These are phyloP conservation scores for Myriosclerotinia scirpicola DNA, from an alignment of 2,329 filamentous ascomycete species.

Conservation along the genomic window DNA sequence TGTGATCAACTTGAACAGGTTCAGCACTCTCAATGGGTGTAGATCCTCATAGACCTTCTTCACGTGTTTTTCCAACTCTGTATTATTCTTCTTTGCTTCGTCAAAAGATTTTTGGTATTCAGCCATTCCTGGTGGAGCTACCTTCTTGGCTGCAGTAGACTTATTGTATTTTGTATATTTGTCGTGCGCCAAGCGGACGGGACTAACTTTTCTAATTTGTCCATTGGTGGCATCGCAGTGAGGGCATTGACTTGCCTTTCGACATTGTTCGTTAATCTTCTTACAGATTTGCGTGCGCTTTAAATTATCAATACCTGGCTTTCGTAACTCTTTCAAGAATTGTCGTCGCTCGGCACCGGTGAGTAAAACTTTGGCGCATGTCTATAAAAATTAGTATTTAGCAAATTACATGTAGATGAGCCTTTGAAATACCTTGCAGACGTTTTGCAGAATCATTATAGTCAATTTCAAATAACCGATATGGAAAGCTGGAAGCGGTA, in stretches of 20 bases:
- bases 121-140: conserved; percentile 76
- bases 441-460: conserved; percentile 87
- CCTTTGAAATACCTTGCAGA: conserved; percentile 68
- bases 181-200: conserved; percentile 93
- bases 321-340: conserved; percentile 77
- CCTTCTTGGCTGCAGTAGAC: conserved; percentile 83
- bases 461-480: conserved; percentile 95
- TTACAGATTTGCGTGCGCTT: conserved; percentile 82
- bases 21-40: conserved; percentile 83
- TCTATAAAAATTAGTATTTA: conserved; percentile 44
- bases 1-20: conserved; percentile 86
- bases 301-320: conserved; percentile 82
- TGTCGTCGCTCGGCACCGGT: conserved; percentile 74
- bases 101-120: conserved; percentile 84
- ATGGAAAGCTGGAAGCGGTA: conserved; percentile 90
- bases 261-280: conserved; percentile 83
- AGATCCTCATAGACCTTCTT: conserved; percentile 93
- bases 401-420: conserved; percentile 19
- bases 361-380: conserved; percentile 81
- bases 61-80: conserved; percentile 85
- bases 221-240: conserved; percentile 83
- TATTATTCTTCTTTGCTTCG: conserved; percentile 72
- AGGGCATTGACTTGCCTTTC: conserved; percentile 80
- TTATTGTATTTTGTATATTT: conserved; percentile 87
- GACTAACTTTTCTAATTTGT: conserved; percentile 84